These are phyloP conservation scores for Lactarius sp. DNA, from an alignment of 768 basidiomycete genomes.

Conservation along the genomic window DNA sequence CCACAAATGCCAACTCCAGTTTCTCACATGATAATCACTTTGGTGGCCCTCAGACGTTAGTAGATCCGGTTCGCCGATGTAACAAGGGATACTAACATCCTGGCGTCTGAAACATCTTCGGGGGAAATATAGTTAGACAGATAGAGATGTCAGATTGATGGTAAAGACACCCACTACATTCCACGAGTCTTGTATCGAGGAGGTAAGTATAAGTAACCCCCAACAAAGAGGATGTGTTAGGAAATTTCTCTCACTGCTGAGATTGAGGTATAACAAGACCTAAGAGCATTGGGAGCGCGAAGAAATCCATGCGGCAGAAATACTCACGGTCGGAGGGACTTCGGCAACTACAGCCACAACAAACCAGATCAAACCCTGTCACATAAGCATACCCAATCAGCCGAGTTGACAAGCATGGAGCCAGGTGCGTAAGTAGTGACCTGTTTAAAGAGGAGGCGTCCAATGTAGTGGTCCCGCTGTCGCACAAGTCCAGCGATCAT, in stretches of 20 bases:
- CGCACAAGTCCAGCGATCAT: too few relatives aligned
- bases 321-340: conserved; percentile 14
- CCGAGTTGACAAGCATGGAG: neutral
- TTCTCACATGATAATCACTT: conserved; percentile 13
- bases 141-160: too few relatives aligned
- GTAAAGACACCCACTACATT: too few relatives aligned
- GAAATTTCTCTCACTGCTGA: too few relatives aligned
- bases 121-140: too few relatives aligned
- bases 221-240: too few relatives aligned
- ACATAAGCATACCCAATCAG: too few relatives aligned
- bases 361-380: conserved; percentile 19
- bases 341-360: conserved; percentile 9
- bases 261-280: conserved; percentile 9
- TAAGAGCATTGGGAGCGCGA: neutral
- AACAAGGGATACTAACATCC: conserved; percentile 9
- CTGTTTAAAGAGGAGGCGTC: neutral
- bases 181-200: too few relatives aligned
- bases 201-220: too few relatives aligned
- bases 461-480: too few relatives aligned
- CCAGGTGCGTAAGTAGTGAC: neutral
- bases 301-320: too few relatives aligned
- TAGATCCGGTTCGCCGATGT: neutral
- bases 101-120: neutral
- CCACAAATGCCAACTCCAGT: neutral
- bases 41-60: neutral